phyloP scores from a whole-genome alignment of 768 basidiomycete genomes.

The Lentinula sp. region DNA sequence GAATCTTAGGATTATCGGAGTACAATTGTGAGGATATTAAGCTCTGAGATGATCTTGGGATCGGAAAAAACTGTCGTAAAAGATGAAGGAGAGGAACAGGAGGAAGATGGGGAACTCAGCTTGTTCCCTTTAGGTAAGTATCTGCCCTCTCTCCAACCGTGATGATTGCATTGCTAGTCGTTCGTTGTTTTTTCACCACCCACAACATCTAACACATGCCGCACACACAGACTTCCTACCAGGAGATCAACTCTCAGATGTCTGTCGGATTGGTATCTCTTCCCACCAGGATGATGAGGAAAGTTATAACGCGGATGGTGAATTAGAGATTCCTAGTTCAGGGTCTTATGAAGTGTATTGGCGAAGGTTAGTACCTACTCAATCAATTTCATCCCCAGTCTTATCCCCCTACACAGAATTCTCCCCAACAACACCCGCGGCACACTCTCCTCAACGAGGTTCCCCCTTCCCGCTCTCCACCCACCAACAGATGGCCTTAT shows the following conservation, averaged over 20 bases:
- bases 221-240: constrained; percentile 45
- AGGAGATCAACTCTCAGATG: constrained; percentile 59
- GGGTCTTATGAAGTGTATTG: constrained; percentile 60
- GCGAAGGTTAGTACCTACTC: constrained; percentile 43
- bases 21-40: constrained; percentile 26
- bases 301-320: constrained; percentile 26
- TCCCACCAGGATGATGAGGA: neutral
- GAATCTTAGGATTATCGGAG: neutral
- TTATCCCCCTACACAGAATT: constrained; percentile 30
- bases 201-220: neutral
- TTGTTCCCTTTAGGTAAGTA: constrained; percentile 40
- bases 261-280: constrained; percentile 46
- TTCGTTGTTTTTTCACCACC: neutral
- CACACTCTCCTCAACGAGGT: constrained; percentile 37
- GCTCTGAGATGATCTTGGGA: constrained; percentile 33
- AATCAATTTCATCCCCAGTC: neutral
- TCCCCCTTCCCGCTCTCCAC: constrained; percentile 56
- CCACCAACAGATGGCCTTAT: constrained; percentile 59
- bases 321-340: constrained; percentile 34
- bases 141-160: neutral
- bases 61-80: constrained; percentile 30
- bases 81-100: constrained; percentile 30
- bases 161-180: neutral
- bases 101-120: constrained; percentile 21
- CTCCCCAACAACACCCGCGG: constrained; percentile 35